phyloP scores from a whole-genome alignment of 2,329 filamentous ascomycete genomes.

The Cytospora chrysosperma region DNA sequence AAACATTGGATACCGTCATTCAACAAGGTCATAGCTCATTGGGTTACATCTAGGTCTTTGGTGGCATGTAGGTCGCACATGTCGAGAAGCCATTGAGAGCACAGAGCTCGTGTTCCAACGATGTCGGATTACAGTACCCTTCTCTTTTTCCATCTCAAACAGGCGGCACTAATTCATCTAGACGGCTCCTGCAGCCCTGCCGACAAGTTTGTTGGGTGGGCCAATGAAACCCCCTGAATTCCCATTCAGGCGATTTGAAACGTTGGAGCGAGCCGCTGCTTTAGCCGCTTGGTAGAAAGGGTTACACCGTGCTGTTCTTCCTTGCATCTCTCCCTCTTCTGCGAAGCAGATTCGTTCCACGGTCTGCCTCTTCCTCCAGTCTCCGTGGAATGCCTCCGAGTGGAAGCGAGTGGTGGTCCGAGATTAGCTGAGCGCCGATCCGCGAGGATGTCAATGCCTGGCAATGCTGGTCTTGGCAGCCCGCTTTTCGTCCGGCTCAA shows the following conservation, averaged over 20 bases:
- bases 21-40: too few species aligned
- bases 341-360: background rate
- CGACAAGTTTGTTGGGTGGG: background rate
- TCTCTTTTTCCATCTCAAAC: background rate
- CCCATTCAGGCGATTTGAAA: background rate
- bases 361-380: background rate
- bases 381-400: conserved; percentile 3
- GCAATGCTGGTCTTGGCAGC: conserved; percentile 5
- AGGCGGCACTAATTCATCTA: background rate
- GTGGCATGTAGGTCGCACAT: background rate
- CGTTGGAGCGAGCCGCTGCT: background rate
- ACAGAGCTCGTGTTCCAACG: too few species aligned
- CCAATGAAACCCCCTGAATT: background rate
- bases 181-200: background rate
- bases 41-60: too few species aligned
- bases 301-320: background rate
- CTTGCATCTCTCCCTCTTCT: background rate
- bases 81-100: background rate
- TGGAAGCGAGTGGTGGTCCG: conserved; percentile 8
- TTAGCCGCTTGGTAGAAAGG: background rate
- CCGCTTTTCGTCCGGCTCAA: conserved; percentile 9
- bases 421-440: conserved; percentile 15
- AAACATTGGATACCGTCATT: too few species aligned
- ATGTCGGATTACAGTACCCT: too few species aligned
- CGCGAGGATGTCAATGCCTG: background rate